phyloP scores from a whole-genome alignment of 1,284 basidiomycete species.

The Austropuccinia psidii region DNA sequence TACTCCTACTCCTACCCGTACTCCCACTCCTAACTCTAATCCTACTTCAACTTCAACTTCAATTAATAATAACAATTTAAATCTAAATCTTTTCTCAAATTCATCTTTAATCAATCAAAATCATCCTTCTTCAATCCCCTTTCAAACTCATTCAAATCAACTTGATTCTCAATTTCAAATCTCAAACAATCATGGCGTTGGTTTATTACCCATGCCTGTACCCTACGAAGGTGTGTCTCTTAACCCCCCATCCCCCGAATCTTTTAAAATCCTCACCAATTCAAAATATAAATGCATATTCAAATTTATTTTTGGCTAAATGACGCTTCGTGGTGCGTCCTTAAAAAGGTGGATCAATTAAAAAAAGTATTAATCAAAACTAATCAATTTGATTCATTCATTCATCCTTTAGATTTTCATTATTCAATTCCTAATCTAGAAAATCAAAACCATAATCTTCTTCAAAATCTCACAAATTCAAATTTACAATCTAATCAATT shows the following conservation, averaged over 20 bases:
- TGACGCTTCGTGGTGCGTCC: slow-evolving; percentile 21
- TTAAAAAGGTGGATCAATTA: slow-evolving; percentile 3
- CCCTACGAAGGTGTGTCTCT: slow-evolving; percentile 30
- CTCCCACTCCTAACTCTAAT: too few species aligned
- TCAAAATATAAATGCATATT: too few species aligned
- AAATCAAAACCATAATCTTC: neutral
- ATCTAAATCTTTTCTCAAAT: too few species aligned
- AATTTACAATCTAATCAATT: neutral
- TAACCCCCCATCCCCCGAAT: neutral
- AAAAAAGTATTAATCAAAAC: neutral
- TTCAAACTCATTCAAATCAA: neutral
- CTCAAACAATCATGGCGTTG: slow-evolving; percentile 2
- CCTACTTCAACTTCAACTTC: too few species aligned
- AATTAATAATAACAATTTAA: too few species aligned
- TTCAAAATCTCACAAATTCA: neutral
- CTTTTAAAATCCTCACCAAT: neutral
- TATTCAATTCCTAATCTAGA: neutral
- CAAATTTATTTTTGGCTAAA: neutral
- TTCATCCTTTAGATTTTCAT: neutral
- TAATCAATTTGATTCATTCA: neutral
- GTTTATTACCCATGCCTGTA: slow-evolving; percentile 27
- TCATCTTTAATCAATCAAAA: too few species aligned
- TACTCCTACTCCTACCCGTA: too few species aligned
- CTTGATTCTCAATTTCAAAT: slow-evolving; percentile 5
- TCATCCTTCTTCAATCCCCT: neutral